These are phyloP conservation scores for Saccharum officinarum DNA, from an alignment of 176 grass and related monocot species.

Conservation along the genomic window DNA sequence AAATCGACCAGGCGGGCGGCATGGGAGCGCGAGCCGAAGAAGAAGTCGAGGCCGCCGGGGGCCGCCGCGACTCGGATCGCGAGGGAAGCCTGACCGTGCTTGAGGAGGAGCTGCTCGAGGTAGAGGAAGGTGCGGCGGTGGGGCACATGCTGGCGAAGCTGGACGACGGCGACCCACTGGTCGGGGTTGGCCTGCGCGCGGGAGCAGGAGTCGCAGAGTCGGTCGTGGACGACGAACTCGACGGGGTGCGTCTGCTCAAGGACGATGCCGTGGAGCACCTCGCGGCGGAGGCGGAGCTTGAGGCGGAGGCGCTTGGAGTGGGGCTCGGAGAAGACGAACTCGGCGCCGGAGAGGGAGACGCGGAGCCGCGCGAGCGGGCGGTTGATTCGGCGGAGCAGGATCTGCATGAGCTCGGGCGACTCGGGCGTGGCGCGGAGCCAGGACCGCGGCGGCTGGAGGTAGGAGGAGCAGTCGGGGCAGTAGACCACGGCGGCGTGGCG, in stretches of 20 bases:
- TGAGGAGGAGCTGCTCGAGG: conserved; percentile 86
- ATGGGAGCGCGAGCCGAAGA: conserved; percentile 74
- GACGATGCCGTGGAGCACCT: conserved; percentile 71
- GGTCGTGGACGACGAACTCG: conserved; percentile 83
- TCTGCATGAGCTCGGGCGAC: conserved; percentile 79
- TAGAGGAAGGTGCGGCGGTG: conserved; percentile 90
- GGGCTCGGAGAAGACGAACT: conserved; percentile 93
- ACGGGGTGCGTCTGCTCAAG: conserved; percentile 78
- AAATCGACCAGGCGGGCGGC: conserved; percentile 78
- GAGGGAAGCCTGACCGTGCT: conserved; percentile 66
- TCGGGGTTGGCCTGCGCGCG: conserved; percentile 76
- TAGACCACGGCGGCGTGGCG: conserved; percentile 33
- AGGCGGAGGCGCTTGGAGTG: conserved; percentile 97
- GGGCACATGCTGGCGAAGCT: conserved; percentile 78
- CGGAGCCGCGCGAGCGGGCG: conserved; percentile 59
- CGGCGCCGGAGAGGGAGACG: conserved; percentile 70
- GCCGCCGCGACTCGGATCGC: conserved; percentile 60
- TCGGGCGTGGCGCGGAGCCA: conserved; percentile 46
- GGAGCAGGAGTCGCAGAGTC: conserved; percentile 62
- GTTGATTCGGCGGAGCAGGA: conserved; percentile 77
- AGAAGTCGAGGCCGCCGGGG: conserved; percentile 73
- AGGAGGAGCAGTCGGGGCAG: conserved; percentile 30
- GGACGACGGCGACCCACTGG: conserved; percentile 76
- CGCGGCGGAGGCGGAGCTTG: conserved; percentile 81
- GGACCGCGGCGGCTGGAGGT: conserved; percentile 38